These are phyloP conservation scores for Coniochaeta sp. DNA, from an alignment of 2,329 filamentous ascomycete species.

Conservation along the genomic window DNA sequence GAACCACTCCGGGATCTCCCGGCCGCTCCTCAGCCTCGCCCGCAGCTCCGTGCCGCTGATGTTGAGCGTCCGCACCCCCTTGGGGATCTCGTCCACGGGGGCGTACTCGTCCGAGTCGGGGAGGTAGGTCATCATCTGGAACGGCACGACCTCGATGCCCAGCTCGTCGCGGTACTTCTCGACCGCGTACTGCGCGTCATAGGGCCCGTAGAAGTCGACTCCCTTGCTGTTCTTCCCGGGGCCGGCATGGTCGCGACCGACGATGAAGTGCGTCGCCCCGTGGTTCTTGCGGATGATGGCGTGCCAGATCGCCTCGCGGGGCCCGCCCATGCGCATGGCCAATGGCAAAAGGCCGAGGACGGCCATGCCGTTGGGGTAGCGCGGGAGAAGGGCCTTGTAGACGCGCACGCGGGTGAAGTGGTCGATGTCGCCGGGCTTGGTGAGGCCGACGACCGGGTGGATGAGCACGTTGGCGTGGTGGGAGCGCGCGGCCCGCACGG, in stretches of 20 bases:
- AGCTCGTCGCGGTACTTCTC: constrained; percentile 96
- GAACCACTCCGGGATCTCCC: constrained; percentile 98
- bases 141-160: constrained; percentile 96
- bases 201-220: constrained; percentile 94
- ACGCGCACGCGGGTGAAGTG: constrained; percentile 99
- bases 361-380: constrained; percentile 99
- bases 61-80: constrained; percentile 78
- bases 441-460: constrained; percentile 95
- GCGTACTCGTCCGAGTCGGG: constrained; percentile 96
- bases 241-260: constrained; percentile 95
- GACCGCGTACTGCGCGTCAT: constrained; percentile 92
- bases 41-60: constrained; percentile 89
- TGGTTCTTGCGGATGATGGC: constrained; percentile 99
- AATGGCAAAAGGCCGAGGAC: constrained; percentile 89
- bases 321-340: constrained; percentile 98
- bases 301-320: constrained; percentile 98
- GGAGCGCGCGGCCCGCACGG: constrained; percentile 88
- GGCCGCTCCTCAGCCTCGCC: constrained; percentile 79
- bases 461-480: constrained; percentile 98
- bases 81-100: constrained; percentile 81
- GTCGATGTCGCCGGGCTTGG: constrained; percentile 98
- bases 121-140: constrained; percentile 99
- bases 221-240: constrained; percentile 98
- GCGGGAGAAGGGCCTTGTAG: constrained; percentile 91
- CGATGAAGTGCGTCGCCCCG: constrained; percentile 98